These are phyloP conservation scores for Xylaria polymorpha DNA, from an alignment of 2,329 filamentous ascomycete species.

Conservation along the genomic window DNA sequence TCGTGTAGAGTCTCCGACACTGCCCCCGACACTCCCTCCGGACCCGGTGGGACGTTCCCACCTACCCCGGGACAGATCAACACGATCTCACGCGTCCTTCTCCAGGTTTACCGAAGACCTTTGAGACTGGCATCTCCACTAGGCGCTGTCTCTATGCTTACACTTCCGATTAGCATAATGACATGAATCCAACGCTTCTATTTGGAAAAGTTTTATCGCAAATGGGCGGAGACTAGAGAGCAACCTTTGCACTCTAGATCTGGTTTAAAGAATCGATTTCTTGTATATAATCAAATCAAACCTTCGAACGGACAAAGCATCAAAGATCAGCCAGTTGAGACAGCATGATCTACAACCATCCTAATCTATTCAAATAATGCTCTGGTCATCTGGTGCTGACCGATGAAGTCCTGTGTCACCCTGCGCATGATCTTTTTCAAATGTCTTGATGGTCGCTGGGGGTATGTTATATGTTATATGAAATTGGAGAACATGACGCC, in stretches of 20 bases:
- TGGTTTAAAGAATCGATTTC: conserved; percentile 43
- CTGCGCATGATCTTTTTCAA: conserved; percentile 2
- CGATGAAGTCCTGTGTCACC: neutral
- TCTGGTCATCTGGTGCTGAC: conserved; percentile 6
- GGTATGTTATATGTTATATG: neutral
- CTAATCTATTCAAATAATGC: conserved; percentile 28
- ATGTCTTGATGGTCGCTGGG: neutral
- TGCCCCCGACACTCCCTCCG: conserved; percentile 42
- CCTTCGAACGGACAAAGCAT: conserved; percentile 18
- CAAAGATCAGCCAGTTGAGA: conserved; percentile 31
- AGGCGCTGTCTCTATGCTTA: conserved; percentile 38
- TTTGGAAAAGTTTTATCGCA: conserved; percentile 40
- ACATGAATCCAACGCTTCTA: conserved; percentile 44
- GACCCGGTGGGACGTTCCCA: conserved; percentile 56
- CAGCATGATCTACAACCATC: conserved; percentile 19
- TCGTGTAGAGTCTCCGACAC: conserved; percentile 46
- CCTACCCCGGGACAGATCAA: conserved; percentile 52
- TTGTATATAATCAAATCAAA: conserved; percentile 45
- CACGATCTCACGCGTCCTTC: conserved; percentile 48
- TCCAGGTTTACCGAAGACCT: conserved; percentile 58
- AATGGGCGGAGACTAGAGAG: conserved; percentile 31
- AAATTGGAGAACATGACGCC: neutral
- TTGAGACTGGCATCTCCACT: conserved; percentile 45
- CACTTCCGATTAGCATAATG: conserved; percentile 46
- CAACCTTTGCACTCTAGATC: conserved; percentile 32